Evolutionary conservation across 306 rosid genomes (phyloP), one percentile per base, ranked within the genome.

Genomic region (Cucurbita argyrosperma): DNA sequence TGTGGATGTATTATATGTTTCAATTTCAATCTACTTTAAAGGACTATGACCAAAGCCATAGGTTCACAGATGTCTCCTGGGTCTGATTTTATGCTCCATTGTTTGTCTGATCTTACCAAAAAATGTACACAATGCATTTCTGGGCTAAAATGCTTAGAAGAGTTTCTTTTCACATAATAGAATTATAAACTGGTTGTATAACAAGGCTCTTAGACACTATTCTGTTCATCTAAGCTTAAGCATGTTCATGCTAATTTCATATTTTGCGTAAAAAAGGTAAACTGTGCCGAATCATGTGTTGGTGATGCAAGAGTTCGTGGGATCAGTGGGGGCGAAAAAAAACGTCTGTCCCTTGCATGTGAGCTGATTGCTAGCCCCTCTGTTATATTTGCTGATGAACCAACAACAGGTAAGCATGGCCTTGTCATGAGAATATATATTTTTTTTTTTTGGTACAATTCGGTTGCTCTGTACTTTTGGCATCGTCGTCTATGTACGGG

Each of bases 331-430:
- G 98, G 97, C 42, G 98, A 94, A 80, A 94, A 88, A 90, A 94
- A 90, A 77, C 96, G 98, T 26, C 80, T 94, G 79, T 86, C 95
- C 74, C 59, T 90, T 78, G 98, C 96, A 13, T 90, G 97, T 77
- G 98, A 94, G 82, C 87, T 94, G 80, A 89, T 94, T 70, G 97
- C 96, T 42, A 87, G 95, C 82, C 98, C 98, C 46, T 89, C 98
- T 58, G 87, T 94, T 62, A 84, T 94, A 77, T 90, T 94, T 84
- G 92, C 96, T 11, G 97, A 94, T 74, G 98, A 94, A 86, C 98
- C 98, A 38, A 90, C 98, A 15, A 88, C 98, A 45, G 98, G 98
- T 89, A 79, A 76, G 80, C 76, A 62, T 62, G 62, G 30, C 69
- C 45, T 39, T 30, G 38, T 52, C 72, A 74, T 3, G n/a, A 35